Base-by-base conservation (phyloP, 345 rosid genomes). In the Rubroshorea leprosula region DNA sequence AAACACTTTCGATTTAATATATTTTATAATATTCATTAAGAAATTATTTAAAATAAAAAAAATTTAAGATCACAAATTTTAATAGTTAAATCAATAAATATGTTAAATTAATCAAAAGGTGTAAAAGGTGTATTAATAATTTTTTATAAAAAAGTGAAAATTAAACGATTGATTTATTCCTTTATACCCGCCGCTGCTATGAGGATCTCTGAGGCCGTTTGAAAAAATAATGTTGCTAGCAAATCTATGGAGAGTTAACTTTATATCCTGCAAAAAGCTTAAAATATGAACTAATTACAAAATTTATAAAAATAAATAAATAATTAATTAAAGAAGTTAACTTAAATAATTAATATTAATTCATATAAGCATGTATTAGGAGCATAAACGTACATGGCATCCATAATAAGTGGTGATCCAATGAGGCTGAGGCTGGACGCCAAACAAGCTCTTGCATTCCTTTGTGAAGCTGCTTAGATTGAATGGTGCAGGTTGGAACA, bases 361-460 rank as follows among this genome's bases (percentile, higher is more conserved):
- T n/a, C n/a, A n/a, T n/a, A n/a, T n/a, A n/a, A n/a, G n/a, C n/a
- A n/a, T n/a, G n/a, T n/a, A n/a, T n/a, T n/a, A n/a, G 12, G 31
- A 35, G 12, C 12, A 6, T 1, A 35, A 35, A 35, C 77, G 18
- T 67, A 77, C 88, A 31, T 62, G 80, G 59, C 87, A 84, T 26
- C 87, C 83, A 35, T 68, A 83, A 45, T 81, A 75, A 15, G 90
- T 74, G 14, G 89, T 74, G 68, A 77, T 49, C 96, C 93, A 89
- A 48, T 83, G 88, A 61, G 88, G 90, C 49, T 72, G 74, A 49
- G 96, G 89, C 21, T 55, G 47, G 67, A 89, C 78, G 20, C 90
- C 87, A 58, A 73, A 85, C 16, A 18, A 6, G 23, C 64, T 55
- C 43, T 73, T 27, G 74, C 96, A 89, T 2, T 49, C 49, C 1